Evolutionary conservation across 352 stramenopile species (phyloP).

Genomic region (Phytopythium sindhum): DNA sequence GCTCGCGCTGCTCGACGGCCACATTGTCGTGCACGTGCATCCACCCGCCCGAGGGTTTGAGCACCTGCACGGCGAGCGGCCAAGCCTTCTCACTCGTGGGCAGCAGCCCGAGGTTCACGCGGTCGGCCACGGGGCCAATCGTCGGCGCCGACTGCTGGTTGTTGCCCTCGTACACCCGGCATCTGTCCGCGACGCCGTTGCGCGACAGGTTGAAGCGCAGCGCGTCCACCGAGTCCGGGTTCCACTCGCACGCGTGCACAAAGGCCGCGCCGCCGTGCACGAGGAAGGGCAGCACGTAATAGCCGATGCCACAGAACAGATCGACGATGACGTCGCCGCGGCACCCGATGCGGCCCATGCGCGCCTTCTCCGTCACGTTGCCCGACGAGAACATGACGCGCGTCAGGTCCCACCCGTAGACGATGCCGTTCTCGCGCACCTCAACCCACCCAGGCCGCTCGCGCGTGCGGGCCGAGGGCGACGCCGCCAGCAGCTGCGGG

Average conservation of each 20-base stretch:
- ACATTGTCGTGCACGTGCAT: constrained; percentile 97
- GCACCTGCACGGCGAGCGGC: constrained; percentile 87
- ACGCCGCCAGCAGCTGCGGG: constrained; percentile 26
- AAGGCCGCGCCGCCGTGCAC: constrained; percentile 87
- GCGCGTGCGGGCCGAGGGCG: constrained; percentile 19
- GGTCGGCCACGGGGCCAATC: constrained; percentile 83
- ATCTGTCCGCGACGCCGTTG: constrained; percentile 87
- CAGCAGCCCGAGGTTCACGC: constrained; percentile 94
- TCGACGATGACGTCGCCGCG: constrained; percentile 91
- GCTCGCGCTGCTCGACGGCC: constrained; percentile 69
- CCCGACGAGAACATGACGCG: constrained; percentile 97
- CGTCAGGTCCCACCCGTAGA: constrained; percentile 94
- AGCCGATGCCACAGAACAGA: constrained; percentile 97
- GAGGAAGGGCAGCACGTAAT: constrained; percentile 95
- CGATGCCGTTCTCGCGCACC: constrained; percentile 92
- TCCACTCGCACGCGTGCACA: constrained; percentile 96
- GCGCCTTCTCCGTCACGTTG: constrained; percentile 96
- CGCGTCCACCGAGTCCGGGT: constrained; percentile 89
- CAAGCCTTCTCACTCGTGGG: constrained; percentile 94
- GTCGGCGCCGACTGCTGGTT: constrained; percentile 77
- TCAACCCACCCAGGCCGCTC: constrained; percentile 70
- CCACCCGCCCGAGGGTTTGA: constrained; percentile 89
- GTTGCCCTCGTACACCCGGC: constrained; percentile 86
- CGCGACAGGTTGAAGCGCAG: constrained; percentile 90
- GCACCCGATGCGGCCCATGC: constrained; percentile 88